A percentile compares a stretch with the other conserved stretches of the same genome.
Evolutionary conservation across 495 filamentous ascomycete species (phyloP).

Genomic region (Tirmania nivea): DNA sequence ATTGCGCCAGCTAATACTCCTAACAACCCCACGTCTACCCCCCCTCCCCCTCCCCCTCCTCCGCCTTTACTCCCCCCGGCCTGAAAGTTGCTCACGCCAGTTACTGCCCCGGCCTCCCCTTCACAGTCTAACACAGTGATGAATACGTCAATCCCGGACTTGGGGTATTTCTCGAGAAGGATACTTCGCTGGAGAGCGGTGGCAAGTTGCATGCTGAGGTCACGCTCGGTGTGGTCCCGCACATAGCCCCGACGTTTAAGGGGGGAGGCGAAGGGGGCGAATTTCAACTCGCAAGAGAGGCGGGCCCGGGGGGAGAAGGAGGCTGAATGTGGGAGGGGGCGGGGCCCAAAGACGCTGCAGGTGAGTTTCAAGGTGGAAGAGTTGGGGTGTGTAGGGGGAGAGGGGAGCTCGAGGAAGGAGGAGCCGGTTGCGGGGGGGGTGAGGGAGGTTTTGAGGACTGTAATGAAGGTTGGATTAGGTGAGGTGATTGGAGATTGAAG

Average conservation of each 20-base stretch:
- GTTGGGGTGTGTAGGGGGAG: slow-evolving; percentile 20
- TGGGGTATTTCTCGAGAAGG: slow-evolving; percentile 85
- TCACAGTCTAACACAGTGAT: slow-evolving; percentile 87
- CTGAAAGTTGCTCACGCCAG: neutral
- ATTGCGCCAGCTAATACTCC: slow-evolving; percentile 79
- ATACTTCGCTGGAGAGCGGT: slow-evolving; percentile 73
- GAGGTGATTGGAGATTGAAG: neutral
- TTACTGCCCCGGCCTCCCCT: slow-evolving; percentile 2
- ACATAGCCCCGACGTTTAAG: slow-evolving; percentile 60
- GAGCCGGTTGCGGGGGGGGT: slow-evolving; percentile 87
- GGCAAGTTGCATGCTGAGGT: slow-evolving; percentile 77
- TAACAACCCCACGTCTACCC: slow-evolving; percentile 60
- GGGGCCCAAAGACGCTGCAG: slow-evolving; percentile 80
- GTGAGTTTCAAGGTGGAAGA: slow-evolving; percentile 61
- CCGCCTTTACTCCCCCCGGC: slow-evolving; percentile 26
- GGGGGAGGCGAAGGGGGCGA: slow-evolving; percentile 75
- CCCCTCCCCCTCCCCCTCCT: slow-evolving; percentile 33
- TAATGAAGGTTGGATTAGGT: neutral
- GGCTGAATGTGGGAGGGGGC: slow-evolving; percentile 69
- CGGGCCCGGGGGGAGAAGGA: slow-evolving; percentile 79
- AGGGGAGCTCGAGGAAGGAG: slow-evolving; percentile 64
- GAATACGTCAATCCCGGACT: slow-evolving; percentile 81
- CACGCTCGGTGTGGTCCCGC: slow-evolving; percentile 65
- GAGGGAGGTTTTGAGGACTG: slow-evolving; percentile 77
- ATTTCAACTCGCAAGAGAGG: slow-evolving; percentile 81